phyloP scores from a whole-genome alignment of 768 basidiomycete species.

The Leccinellum rugosiceps region DNA sequence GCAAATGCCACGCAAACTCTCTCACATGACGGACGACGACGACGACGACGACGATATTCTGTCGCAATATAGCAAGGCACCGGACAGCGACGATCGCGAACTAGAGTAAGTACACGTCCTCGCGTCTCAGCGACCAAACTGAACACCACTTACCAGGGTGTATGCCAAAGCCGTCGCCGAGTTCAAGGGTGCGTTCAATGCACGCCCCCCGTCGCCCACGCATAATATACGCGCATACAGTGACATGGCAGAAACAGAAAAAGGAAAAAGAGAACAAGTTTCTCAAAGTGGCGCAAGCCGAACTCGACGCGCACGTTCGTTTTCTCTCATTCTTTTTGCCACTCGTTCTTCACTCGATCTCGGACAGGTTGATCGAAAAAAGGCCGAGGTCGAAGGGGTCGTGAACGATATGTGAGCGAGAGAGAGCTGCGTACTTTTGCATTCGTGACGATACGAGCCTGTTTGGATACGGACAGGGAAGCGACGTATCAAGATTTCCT shows the following conservation, averaged over 20 bases:
- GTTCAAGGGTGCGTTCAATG: conserved; percentile 26
- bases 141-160: conserved; percentile 9
- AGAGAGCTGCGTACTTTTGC: conserved; percentile 7
- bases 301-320: conserved; percentile 28
- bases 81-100: conserved; percentile 26
- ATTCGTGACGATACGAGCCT: neutral
- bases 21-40: conserved; percentile 13
- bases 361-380: conserved; percentile 23
- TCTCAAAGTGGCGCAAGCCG: conserved; percentile 18
- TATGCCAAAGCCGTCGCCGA: conserved; percentile 31
- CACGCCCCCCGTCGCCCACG: neutral
- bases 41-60: conserved; percentile 11
- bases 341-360: neutral
- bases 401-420: conserved; percentile 27
- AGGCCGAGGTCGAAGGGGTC: conserved; percentile 16
- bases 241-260: conserved; percentile 33
- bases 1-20: conserved; percentile 13
- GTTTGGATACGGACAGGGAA: conserved; percentile 19
- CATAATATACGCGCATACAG: conserved; percentile 9
- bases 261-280: conserved; percentile 23
- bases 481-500: conserved; percentile 26
- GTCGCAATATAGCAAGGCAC: conserved; percentile 18
- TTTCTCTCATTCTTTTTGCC: neutral
- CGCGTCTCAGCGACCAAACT: neutral
- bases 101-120: conserved; percentile 22